These are phyloP conservation scores for Scedosporium aurantiacum DNA, from an alignment of 2,329 filamentous ascomycete species.

Conservation along the genomic window DNA sequence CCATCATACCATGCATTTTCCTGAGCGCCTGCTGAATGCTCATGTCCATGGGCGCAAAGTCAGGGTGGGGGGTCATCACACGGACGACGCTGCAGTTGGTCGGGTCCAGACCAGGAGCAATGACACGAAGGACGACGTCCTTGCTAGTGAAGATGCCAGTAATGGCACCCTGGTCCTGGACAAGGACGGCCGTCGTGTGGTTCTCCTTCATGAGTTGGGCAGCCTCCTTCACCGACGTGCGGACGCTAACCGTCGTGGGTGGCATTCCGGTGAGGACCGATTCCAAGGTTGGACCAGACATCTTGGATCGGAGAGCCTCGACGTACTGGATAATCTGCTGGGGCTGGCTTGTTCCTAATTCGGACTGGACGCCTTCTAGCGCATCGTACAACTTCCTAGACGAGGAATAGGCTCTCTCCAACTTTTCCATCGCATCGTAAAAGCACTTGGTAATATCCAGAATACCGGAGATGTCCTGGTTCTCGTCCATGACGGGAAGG, in stretches of 20 bases:
- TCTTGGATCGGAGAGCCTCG: conserved; percentile 86
- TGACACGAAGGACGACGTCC: conserved; percentile 94
- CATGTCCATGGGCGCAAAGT: conserved; percentile 98
- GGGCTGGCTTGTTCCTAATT: conserved; percentile 88
- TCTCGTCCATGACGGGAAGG: conserved; percentile 98
- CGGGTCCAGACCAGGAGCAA: conserved; percentile 90
- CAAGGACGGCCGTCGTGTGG: conserved; percentile 90
- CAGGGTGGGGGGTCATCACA: conserved; percentile 97
- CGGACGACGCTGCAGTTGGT: conserved; percentile 92
- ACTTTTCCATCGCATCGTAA: conserved; percentile 99
- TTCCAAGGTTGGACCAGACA: conserved; percentile 95
- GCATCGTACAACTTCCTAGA: conserved; percentile 98
- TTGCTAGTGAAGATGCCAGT: conserved; percentile 99
- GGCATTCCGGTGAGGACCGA: conserved; percentile 85
- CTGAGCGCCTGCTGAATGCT: conserved; percentile 94
- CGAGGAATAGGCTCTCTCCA: conserved; percentile 93
- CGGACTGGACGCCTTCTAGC: conserved; percentile 92
- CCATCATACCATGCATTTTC: conserved; percentile 87
- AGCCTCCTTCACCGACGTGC: conserved; percentile 93
- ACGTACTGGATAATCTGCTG: conserved; percentile 99
- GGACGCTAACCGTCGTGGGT: conserved; percentile 87
- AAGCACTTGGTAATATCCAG: conserved; percentile 99
- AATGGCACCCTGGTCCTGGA: conserved; percentile 93
- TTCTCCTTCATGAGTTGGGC: conserved; percentile 97
- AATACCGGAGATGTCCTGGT: conserved; percentile 97